Percentiles rank a stretch among this genome's conserved stretches.
phyloP scores from a whole-genome alignment of 352 stramenopile species.

The Phytophthora foliorum region DNA sequence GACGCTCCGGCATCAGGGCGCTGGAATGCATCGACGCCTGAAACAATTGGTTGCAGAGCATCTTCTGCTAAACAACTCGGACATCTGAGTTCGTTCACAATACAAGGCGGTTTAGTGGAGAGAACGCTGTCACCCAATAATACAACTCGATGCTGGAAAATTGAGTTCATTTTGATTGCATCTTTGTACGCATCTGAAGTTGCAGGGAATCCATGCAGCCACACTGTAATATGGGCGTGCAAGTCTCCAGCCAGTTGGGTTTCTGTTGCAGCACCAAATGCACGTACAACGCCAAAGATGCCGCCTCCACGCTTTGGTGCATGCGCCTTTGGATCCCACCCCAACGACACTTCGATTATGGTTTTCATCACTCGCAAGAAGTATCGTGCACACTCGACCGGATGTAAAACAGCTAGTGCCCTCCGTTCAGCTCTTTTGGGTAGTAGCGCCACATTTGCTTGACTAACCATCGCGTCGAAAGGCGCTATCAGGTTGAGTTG shows the following conservation, averaged over 20 bases:
- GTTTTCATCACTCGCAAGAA: slow-evolving; percentile 31
- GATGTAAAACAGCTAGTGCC: slow-evolving; percentile 20
- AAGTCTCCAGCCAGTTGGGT: slow-evolving; percentile 32
- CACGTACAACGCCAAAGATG: slow-evolving; percentile 34
- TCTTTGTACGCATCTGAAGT: slow-evolving; percentile 2
- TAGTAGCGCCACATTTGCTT: slow-evolving; percentile 3
- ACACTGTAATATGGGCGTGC: slow-evolving; percentile 32
- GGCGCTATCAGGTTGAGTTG: too few species aligned
- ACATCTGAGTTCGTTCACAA: not conserved
- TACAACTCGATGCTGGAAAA: not conserved
- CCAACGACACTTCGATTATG: slow-evolving; percentile 25
- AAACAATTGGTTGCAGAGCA: not conserved
- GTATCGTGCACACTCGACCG: slow-evolving; percentile 32
- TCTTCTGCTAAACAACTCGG: not conserved
- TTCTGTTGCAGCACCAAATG: slow-evolving; percentile 26
- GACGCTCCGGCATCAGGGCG: not conserved
- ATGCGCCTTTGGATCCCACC: slow-evolving; percentile 16
- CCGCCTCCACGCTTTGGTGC: slow-evolving; percentile 15
- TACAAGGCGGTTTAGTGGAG: not conserved
- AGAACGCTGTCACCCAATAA: not conserved
- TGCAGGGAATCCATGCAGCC: slow-evolving; percentile 33
- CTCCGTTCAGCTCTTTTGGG: slow-evolving; percentile 21
- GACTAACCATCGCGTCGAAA: too few species aligned
- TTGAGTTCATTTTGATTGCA: too few species aligned
- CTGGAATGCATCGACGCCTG: slow-evolving; percentile 8